A percentile compares a stretch with the other conserved stretches of the same genome.
These are phyloP conservation scores for Tinospora cordifolia DNA, from an alignment of 164 flowering plant species.

Conservation along the genomic window DNA sequence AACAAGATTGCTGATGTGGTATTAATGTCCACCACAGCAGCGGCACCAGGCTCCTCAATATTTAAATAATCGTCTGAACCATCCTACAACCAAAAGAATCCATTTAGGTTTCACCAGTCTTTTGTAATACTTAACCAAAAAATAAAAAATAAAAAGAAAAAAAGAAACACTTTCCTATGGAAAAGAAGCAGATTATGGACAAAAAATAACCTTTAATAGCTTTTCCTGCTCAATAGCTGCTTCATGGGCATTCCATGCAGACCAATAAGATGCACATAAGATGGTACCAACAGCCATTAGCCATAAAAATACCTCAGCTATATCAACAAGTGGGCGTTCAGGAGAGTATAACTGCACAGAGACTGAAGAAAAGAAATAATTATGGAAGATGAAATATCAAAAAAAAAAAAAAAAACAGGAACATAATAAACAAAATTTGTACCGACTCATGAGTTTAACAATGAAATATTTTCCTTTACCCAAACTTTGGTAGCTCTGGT, in stretches of 20 bases:
- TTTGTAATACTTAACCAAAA: no score
- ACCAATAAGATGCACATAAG: constrained; percentile 93
- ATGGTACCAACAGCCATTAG: constrained; percentile 97
- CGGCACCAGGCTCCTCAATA: constrained; percentile 25
- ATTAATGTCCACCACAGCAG: constrained; percentile 77
- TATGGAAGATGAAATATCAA: constrained; percentile 1
- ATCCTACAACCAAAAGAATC: constrained; percentile 46
- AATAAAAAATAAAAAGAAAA: no score
- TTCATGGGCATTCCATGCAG: constrained; percentile 92
- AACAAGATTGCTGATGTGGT: constrained; percentile 74
- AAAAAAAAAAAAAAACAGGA: background rate
- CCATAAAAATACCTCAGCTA: constrained; percentile 98
- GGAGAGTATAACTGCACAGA: constrained; percentile 93
- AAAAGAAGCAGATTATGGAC: background rate
- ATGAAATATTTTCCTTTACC: background rate
- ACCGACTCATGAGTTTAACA: no score
- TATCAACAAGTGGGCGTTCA: constrained; percentile 73
- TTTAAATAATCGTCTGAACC: constrained; percentile 51
- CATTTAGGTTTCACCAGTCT: constrained; percentile 2
- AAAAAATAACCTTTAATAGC: constrained; percentile 53
- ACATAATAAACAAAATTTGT: background rate
- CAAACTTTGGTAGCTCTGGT: no score
- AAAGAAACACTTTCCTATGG: background rate
- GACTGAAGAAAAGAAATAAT: constrained; percentile 35
- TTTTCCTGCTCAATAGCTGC: constrained; percentile 89